These are phyloP conservation scores for Fusarium nelsonii DNA, from an alignment of 2,329 filamentous ascomycete genomes.

Conservation along the genomic window DNA sequence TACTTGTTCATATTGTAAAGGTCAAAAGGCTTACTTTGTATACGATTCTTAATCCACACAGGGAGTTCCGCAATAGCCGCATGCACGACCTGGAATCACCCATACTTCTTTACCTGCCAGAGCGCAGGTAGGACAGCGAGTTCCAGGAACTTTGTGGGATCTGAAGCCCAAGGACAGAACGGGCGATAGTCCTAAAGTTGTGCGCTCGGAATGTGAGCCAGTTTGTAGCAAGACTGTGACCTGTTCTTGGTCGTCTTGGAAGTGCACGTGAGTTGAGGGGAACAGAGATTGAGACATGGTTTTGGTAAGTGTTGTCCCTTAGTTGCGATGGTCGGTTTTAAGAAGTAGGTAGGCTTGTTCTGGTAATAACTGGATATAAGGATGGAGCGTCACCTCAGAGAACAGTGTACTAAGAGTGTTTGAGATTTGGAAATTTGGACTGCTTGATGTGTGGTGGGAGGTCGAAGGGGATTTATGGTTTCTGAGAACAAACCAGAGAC, in stretches of 20 bases:
- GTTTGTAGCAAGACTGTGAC: neutral
- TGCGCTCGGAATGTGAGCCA: neutral
- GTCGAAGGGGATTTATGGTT: conserved; percentile 53
- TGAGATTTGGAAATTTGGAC: conserved; percentile 13
- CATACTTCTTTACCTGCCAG: conserved; percentile 64
- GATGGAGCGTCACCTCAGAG: conserved; percentile 6
- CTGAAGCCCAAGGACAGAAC: conserved; percentile 7
- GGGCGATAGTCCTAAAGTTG: neutral
- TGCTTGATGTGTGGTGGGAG: conserved; percentile 44
- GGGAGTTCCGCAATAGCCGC: conserved; percentile 64
- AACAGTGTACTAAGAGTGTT: conserved; percentile 34
- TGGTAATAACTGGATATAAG: conserved; percentile 1
- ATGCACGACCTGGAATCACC: conserved; percentile 66
- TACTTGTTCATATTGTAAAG: neutral
- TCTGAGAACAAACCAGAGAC: conserved; percentile 37
- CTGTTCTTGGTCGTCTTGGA: conserved; percentile 1
- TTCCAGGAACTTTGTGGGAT: conserved; percentile 59
- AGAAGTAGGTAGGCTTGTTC: neutral
- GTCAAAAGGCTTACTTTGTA: conserved; percentile 12
- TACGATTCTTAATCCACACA: conserved; percentile 44
- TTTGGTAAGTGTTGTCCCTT: conserved; percentile 23
- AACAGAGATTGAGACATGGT: conserved; percentile 17
- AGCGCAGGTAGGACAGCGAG: conserved; percentile 65
- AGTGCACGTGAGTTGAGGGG: neutral
- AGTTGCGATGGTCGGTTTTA: neutral